phyloP scores from a whole-genome alignment of 768 basidiomycete species.

The Tulasnella sp. region DNA sequence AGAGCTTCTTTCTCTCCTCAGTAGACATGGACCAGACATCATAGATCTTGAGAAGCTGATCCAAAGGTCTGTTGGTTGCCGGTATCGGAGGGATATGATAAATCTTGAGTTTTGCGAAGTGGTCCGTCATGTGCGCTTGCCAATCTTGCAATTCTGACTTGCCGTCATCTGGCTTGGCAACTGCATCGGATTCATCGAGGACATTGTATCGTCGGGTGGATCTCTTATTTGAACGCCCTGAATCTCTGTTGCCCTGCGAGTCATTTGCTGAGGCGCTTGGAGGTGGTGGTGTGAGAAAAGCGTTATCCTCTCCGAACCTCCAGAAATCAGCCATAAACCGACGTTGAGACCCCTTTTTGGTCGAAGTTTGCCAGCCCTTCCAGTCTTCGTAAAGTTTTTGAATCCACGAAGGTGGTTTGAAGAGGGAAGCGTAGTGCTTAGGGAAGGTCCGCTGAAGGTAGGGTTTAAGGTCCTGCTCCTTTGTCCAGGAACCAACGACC shows the following conservation, averaged over 20 bases:
- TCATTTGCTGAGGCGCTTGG: neutral
- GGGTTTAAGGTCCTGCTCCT: constrained; percentile 42
- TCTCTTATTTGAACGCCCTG: too few relatives aligned
- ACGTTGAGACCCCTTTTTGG: constrained; percentile 5
- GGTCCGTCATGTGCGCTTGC: neutral
- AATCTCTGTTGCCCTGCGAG: neutral
- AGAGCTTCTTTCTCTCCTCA: constrained; percentile 48
- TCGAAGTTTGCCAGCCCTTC: constrained; percentile 34
- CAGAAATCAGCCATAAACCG: neutral
- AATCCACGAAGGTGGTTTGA: constrained; percentile 51
- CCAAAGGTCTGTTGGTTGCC: constrained; percentile 39
- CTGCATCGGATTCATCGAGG: neutral
- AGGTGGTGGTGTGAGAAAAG: neutral
- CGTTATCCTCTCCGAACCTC: neutral
- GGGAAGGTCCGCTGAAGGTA: constrained; percentile 49
- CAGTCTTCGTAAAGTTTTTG: constrained; percentile 29
- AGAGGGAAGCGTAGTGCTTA: constrained; percentile 48
- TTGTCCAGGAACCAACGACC: constrained; percentile 40
- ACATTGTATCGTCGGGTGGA: too few relatives aligned
- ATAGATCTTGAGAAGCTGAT: constrained; percentile 40
- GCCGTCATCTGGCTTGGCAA: neutral
- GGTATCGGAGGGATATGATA: constrained; percentile 44
- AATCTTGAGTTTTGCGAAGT: constrained; percentile 38
- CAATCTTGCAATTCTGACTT: neutral
- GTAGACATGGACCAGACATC: constrained; percentile 56